Evolutionary conservation across 1,139 yeast genomes (phyloP).

Genomic region (Taphrina flavorubra): DNA sequence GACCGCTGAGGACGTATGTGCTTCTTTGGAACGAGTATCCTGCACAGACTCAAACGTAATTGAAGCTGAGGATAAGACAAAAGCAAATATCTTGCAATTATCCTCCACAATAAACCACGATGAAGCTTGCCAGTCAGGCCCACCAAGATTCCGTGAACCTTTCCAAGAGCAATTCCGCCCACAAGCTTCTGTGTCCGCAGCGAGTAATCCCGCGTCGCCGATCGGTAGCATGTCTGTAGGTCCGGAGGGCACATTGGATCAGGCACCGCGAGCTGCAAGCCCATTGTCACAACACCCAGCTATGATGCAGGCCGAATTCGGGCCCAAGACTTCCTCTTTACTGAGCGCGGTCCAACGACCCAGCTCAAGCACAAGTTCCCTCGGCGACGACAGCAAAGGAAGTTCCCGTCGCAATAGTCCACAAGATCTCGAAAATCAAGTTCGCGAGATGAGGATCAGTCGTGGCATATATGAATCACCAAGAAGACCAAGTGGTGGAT

Average conservation of each 20-base stretch:
- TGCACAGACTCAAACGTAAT: not conserved
- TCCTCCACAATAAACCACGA: not conserved
- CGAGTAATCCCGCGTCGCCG: constrained; percentile 1
- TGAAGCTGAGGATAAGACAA: not conserved
- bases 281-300: constrained; percentile 23
- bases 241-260: not conserved
- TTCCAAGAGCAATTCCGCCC: not conserved
- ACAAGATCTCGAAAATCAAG: constrained; percentile 19
- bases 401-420: constrained; percentile 30
- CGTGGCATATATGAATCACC: constrained; percentile 36
- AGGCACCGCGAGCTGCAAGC: constrained; percentile 23
- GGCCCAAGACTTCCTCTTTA: constrained; percentile 1
- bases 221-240: not conserved
- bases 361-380: not conserved
- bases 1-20: constrained; percentile 55
- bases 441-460: constrained; percentile 20
- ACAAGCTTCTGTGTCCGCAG: not conserved
- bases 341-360: not conserved
- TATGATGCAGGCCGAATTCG: not conserved
- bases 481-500: constrained; percentile 38
- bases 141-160: constrained; percentile 5
- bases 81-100: not conserved
- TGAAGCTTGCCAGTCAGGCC: not conserved
- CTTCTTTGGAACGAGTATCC: constrained; percentile 15
- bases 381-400: not conserved